These are phyloP conservation scores for Triglochin maritima DNA, from an alignment of 106 monocot genomes.

Conservation along the genomic window DNA sequence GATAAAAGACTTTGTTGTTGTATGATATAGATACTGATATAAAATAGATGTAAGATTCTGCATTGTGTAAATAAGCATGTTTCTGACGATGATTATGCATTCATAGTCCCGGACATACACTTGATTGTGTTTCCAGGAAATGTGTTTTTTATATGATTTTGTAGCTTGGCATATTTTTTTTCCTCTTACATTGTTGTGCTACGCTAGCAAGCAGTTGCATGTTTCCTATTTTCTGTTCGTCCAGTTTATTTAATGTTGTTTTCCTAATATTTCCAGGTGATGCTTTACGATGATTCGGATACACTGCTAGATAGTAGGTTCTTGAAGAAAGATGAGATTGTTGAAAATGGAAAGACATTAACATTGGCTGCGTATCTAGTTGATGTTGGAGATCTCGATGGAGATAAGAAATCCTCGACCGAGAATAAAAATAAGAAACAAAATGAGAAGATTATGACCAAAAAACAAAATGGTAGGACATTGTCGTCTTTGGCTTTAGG, in stretches of 20 bases:
- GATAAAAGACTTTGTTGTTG: too few species aligned
- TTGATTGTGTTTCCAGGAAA: too few species aligned
- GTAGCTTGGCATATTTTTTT: too few species aligned
- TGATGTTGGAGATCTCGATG: constrained; percentile 43
- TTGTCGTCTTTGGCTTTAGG: neutral
- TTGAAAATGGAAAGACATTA: constrained; percentile 45
- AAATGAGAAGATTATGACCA: neutral
- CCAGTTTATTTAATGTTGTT: neutral
- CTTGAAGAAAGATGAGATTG: constrained; percentile 45
- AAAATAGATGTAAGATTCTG: too few species aligned
- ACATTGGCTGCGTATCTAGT: constrained; percentile 65
- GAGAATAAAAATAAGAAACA: neutral
- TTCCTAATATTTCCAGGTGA: constrained; percentile 22
- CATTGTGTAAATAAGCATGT: too few species aligned
- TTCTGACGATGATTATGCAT: too few species aligned
- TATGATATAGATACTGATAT: too few species aligned
- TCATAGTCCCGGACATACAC: too few species aligned
- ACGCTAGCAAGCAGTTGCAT: too few species aligned
- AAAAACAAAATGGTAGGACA: neutral
- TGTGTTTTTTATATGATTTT: too few species aligned
- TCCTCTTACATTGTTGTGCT: too few species aligned
- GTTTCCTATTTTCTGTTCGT: too few species aligned
- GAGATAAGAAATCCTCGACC: constrained; percentile 4
- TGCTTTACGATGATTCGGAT: constrained; percentile 51
- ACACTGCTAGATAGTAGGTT: constrained; percentile 56